Conservation (phyloP, 169 alveolate species). For the Plasmodium knowlesi region DNA sequence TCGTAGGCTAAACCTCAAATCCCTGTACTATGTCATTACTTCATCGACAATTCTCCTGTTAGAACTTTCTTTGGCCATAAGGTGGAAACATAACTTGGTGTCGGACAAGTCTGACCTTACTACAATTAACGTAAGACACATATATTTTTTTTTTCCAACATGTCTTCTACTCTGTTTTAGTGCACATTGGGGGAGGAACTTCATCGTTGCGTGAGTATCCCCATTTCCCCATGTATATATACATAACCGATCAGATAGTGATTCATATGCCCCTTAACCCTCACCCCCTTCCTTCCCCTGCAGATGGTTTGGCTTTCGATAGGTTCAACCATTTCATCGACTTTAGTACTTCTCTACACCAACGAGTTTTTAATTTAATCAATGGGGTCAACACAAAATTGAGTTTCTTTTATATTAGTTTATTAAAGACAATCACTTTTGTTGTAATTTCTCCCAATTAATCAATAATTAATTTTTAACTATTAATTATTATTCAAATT, state of each 20-base stretch:
- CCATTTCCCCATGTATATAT: neutral
- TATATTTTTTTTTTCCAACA: neutral
- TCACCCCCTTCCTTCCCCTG: neutral
- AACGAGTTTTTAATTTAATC: neutral
- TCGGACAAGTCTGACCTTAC: conserved; percentile 37
- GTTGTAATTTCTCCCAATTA: neutral
- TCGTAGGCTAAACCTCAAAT: neutral
- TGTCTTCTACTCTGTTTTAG: neutral
- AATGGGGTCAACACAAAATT: neutral
- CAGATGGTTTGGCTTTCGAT: conserved; percentile 29
- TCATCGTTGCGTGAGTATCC: neutral
- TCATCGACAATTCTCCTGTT: neutral
- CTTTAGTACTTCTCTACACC: neutral
- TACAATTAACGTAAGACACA: conserved; percentile 14
- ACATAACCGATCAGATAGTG: neutral
- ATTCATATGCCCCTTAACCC: neutral
- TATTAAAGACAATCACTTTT: neutral
- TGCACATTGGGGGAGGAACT: neutral
- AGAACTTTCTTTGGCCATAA: conserved; percentile 7
- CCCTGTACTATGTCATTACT: neutral
- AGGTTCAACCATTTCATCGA: neutral
- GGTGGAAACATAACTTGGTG: conserved; percentile 25
- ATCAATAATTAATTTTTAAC: neutral
- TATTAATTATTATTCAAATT: neutral
- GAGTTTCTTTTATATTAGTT: neutral